Evolutionary conservation across 2,329 filamentous ascomycete species (phyloP), one percentile per base, ranked within the genome.

Genomic region (Fusarium succisae): DNA sequence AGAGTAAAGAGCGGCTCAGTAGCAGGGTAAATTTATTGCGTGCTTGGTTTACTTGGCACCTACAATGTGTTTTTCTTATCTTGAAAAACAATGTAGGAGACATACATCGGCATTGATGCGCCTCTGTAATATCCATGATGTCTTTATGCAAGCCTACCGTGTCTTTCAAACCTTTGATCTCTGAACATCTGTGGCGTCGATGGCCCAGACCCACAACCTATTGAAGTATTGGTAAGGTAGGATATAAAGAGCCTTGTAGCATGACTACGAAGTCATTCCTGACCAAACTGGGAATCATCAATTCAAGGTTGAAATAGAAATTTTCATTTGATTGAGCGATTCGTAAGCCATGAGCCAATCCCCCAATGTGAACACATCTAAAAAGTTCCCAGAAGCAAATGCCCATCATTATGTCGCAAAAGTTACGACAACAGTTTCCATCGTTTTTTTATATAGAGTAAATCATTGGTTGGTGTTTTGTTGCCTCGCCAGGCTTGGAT

Each of bases 361-460:
- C 38, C 63, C 60, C 63, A 44, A 59, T 54, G 54, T 58, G 67
- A 64, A 70, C 59, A 56, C 63, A 75, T 78, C 74, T 78, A 76
- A 73, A 61, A 66, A 68, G 57, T 66, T 65, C 45, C 62, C 54
- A 66, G 69, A 76, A 73, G 63, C 63, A 74, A 70, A 63, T 68
- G 63, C 58, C 67, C 64, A 70, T 69, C 60, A 77, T 72, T 64
- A 78, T 73, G 67, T 70, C 61, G 67, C 70, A 76, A 59, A 47
- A 64, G 68, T 60, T 63, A 63, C 62, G 71, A 59, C 68, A 35
- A 59, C 65, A 30, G 41, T 73, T 70, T 66, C 70, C 72, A 22
- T 72, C 58, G 44, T 71, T 58, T 71, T 72, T 56, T 45, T 48
- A 68, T 68, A 63, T 68, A 64, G 64, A 69, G 66, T 18, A 71